These are phyloP conservation scores for Macrolepiota albuminosa DNA, from an alignment of 768 basidiomycete genomes.

Conservation along the genomic window DNA sequence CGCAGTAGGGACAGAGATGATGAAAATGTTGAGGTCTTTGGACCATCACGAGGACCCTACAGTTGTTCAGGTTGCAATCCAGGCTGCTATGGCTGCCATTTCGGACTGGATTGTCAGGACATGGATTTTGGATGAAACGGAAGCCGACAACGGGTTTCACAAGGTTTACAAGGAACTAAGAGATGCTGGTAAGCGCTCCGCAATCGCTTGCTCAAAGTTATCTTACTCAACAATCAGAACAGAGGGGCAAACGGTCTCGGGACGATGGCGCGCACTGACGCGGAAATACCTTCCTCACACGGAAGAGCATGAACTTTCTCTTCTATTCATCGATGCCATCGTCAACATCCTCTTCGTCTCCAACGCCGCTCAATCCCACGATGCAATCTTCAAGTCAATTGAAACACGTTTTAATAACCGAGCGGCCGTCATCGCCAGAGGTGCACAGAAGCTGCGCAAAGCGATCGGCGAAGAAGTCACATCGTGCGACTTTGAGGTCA, in stretches of 20 bases:
- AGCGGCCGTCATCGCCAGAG: conserved; percentile 36
- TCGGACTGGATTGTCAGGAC: conserved; percentile 46
- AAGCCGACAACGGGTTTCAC: conserved; percentile 38
- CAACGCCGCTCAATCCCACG: conserved; percentile 22
- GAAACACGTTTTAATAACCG: conserved; percentile 38
- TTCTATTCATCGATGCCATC: conserved; percentile 33
- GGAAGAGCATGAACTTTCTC: conserved; percentile 22
- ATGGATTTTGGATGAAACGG: conserved; percentile 47
- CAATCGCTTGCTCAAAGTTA: background rate
- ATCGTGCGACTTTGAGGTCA: conserved; percentile 49
- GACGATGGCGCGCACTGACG: conserved; percentile 41
- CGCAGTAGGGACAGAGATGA: conserved; percentile 29
- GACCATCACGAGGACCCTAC: conserved; percentile 37
- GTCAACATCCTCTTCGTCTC: conserved; percentile 40
- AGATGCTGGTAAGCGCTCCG: conserved; percentile 25
- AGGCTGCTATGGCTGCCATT: conserved; percentile 40
- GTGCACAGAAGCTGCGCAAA: conserved; percentile 48
- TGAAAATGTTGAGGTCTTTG: conserved; percentile 31
- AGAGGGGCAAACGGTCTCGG: conserved; percentile 42
- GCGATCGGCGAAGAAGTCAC: conserved; percentile 56
- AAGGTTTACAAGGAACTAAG: conserved; percentile 30
- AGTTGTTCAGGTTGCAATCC: conserved; percentile 40
- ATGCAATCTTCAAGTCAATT: conserved; percentile 33
- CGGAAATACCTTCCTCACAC: conserved; percentile 21
- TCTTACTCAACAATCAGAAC: background rate